A percentile compares a stretch with the other conserved stretches of the same genome.
phyloP scores from a whole-genome alignment of 495 filamentous ascomycete species.

The Cudoniella acicularis region DNA sequence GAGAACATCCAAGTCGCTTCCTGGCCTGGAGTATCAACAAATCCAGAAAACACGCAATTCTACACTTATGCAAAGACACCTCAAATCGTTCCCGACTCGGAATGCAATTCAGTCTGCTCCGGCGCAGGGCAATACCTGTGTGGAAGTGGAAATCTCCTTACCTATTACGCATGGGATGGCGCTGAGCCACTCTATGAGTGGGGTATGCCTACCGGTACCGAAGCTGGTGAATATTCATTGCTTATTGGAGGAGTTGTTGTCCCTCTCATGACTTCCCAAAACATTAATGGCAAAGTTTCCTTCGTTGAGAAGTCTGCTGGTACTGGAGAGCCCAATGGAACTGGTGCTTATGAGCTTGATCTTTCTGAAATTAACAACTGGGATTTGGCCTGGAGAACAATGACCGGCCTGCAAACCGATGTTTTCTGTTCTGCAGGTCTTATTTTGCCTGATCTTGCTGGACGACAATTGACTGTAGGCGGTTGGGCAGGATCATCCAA shows the following conservation, averaged over 20 bases:
- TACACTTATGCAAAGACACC: slow-evolving; percentile 4
- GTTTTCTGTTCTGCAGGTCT: slow-evolving; percentile 59
- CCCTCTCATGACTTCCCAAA: slow-evolving; percentile 56
- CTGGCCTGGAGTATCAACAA: not conserved
- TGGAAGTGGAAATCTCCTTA: slow-evolving; percentile 50
- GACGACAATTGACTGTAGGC: slow-evolving; percentile 57
- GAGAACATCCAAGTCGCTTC: slow-evolving; percentile 12
- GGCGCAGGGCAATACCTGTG: slow-evolving; percentile 51
- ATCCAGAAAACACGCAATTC: not conserved
- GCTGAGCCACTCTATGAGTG: slow-evolving; percentile 43
- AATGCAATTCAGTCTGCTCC: slow-evolving; percentile 53
- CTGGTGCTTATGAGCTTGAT: slow-evolving; percentile 63
- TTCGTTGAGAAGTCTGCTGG: slow-evolving; percentile 57
- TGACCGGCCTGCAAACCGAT: slow-evolving; percentile 57
- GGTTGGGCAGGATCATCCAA: slow-evolving; percentile 61
- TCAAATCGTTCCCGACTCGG: slow-evolving; percentile 36
- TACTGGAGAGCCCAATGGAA: slow-evolving; percentile 53
- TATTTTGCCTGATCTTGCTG: slow-evolving; percentile 58
- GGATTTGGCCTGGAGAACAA: slow-evolving; percentile 49
- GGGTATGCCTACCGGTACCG: slow-evolving; percentile 46
- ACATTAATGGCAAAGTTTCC: slow-evolving; percentile 56
- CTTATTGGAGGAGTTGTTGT: slow-evolving; percentile 55
- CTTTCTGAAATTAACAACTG: slow-evolving; percentile 41
- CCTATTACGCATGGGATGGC: slow-evolving; percentile 37
- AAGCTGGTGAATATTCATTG: slow-evolving; percentile 53